phyloP scores from a whole-genome alignment of 108 stramenopile species.

The Tribonema minus region DNA sequence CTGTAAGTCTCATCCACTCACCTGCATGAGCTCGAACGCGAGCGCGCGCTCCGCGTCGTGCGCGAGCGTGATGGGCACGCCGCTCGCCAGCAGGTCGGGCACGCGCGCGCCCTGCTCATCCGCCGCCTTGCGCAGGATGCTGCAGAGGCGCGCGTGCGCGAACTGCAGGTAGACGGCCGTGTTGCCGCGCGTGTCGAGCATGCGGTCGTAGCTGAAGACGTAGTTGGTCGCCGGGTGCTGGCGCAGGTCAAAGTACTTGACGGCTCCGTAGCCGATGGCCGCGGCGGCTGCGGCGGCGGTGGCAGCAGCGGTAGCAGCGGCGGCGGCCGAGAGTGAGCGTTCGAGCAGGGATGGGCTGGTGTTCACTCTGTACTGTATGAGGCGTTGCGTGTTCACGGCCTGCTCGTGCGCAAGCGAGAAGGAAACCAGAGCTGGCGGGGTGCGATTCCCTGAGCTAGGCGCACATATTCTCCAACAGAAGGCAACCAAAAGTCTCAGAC shows the following conservation, averaged over 20 bases:
- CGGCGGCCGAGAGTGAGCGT: too few relatives aligned
- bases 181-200: constrained; percentile 97
- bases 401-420: too few relatives aligned
- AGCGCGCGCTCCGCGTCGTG: constrained; percentile 88
- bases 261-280: constrained; percentile 94
- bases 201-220: constrained; percentile 96
- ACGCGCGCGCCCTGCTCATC: constrained; percentile 71
- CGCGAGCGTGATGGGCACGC: constrained; percentile 54
- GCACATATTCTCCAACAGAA: too few relatives aligned
- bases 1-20: too few relatives aligned
- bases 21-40: constrained; percentile 70
- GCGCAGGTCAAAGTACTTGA: constrained; percentile 98
- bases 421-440: too few relatives aligned
- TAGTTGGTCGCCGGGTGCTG: constrained; percentile 94
- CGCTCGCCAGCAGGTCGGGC: constrained; percentile 60
- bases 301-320: too few relatives aligned
- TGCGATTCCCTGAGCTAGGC: too few relatives aligned
- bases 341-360: too few relatives aligned
- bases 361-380: too few relatives aligned
- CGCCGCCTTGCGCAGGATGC: constrained; percentile 85
- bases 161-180: constrained; percentile 97
- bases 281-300: constrained; percentile 81
- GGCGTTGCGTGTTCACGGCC: too few relatives aligned
- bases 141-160: constrained; percentile 82
- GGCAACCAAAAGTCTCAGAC: too few relatives aligned